These are phyloP conservation scores for Ceriops zippeliana DNA, from an alignment of 345 rosid species.

Conservation along the genomic window DNA sequence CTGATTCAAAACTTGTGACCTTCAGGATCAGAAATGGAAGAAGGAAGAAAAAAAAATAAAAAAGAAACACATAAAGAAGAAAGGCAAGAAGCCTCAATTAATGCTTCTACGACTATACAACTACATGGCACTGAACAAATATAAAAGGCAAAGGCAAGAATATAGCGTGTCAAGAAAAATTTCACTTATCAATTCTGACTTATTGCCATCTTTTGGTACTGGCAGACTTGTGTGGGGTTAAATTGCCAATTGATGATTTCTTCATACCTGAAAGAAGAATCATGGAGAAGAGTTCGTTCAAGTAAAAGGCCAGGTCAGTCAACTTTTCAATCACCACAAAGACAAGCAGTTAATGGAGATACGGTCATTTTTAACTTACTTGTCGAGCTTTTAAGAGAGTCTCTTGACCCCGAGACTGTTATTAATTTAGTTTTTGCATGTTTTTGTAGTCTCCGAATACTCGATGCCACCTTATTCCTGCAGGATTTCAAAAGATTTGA, in stretches of 20 bases:
- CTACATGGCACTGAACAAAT: neutral
- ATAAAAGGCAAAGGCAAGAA: neutral
- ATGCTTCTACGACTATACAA: slow-evolving; percentile 6
- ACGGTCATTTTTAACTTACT: slow-evolving; percentile 25
- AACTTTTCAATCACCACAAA: neutral
- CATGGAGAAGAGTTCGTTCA: no score
- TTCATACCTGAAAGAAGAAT: slow-evolving; percentile 34
- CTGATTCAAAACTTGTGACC: neutral
- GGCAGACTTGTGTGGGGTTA: slow-evolving; percentile 36
- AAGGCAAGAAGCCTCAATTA: no score
- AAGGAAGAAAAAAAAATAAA: neutral
- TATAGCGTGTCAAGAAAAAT: neutral
- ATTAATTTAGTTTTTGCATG: slow-evolving; percentile 22
- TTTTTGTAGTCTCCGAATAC: slow-evolving; percentile 33
- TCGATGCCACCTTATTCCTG: slow-evolving; percentile 27
- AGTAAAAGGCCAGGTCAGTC: no score
- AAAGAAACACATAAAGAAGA: neutral
- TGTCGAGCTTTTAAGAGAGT: slow-evolving; percentile 31
- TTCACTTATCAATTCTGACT: slow-evolving; percentile 9
- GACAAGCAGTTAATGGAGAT: neutral
- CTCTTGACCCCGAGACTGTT: slow-evolving; percentile 12
- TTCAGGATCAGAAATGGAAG: neutral
- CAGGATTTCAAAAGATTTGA: neutral
- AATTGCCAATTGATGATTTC: slow-evolving; percentile 26
- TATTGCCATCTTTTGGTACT: slow-evolving; percentile 41